These are phyloP conservation scores for Reticulascus tulasneorum DNA, from an alignment of 2,329 filamentous ascomycete species.

Conservation along the genomic window DNA sequence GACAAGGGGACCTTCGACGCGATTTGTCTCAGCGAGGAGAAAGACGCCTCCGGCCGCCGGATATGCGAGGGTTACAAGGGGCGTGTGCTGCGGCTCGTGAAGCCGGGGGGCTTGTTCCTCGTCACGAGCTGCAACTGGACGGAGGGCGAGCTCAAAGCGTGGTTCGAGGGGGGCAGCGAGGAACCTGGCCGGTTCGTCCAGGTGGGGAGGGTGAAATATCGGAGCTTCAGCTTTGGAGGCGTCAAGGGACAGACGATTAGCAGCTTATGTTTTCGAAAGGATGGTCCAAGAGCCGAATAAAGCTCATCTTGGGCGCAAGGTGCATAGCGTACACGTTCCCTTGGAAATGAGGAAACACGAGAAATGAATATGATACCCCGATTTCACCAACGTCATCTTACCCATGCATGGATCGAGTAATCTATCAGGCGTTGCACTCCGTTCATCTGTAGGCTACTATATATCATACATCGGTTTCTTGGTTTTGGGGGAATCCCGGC, in stretches of 20 bases:
- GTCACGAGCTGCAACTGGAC: slow-evolving; percentile 99
- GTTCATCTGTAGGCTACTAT: too few species aligned
- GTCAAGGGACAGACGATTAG: slow-evolving; percentile 84
- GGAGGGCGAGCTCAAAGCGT: slow-evolving; percentile 73
- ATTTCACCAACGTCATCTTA: too few species aligned
- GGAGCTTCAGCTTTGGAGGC: slow-evolving; percentile 84
- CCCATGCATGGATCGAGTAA: too few species aligned
- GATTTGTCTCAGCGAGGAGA: slow-evolving; percentile 67
- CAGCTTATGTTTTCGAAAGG: slow-evolving; percentile 77
- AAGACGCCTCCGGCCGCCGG: slow-evolving; percentile 49
- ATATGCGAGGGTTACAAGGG: slow-evolving; percentile 72
- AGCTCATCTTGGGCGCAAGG: too few species aligned
- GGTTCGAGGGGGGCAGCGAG: slow-evolving; percentile 59
- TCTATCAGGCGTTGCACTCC: too few species aligned
- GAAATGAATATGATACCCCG: too few species aligned
- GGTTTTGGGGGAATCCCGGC: too few species aligned
- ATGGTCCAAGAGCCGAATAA: too few species aligned
- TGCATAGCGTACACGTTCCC: too few species aligned
- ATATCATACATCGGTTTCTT: too few species aligned
- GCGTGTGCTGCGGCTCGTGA: slow-evolving; percentile 65
- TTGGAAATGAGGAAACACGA: too few species aligned
- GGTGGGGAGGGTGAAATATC: slow-evolving; percentile 71
- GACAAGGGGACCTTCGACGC: slow-evolving; percentile 99
- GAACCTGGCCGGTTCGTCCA: slow-evolving; percentile 48
- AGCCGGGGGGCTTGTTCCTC: slow-evolving; percentile 67